These are phyloP conservation scores for Wickerhamomyces queroliae DNA, from an alignment of 805 yeast genomes.

Conservation along the genomic window DNA sequence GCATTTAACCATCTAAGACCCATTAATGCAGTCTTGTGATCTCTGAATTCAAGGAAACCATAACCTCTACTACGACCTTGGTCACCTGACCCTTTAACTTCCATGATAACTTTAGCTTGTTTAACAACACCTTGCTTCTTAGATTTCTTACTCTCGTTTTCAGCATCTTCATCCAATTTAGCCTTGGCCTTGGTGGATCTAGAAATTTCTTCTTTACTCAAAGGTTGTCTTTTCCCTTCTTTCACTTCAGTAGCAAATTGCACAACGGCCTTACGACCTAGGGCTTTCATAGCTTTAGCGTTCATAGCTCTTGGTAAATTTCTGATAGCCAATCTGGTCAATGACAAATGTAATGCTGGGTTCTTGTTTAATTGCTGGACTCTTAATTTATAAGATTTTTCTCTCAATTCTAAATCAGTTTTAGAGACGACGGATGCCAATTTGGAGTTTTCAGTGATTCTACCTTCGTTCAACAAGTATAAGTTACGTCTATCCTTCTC, in stretches of 20 bases:
- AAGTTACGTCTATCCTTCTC: conserved; percentile 81
- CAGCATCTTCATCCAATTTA: conserved; percentile 29
- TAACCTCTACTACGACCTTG: conserved; percentile 93
- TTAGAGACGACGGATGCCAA: conserved; percentile 63
- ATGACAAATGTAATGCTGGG: conserved; percentile 86
- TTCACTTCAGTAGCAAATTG: conserved; percentile 89
- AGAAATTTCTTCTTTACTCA: conserved; percentile 80
- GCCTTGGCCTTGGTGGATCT: conserved; percentile 71
- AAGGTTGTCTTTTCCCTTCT: conserved; percentile 67
- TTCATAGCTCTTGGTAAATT: conserved; percentile 91
- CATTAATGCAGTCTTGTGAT: conserved; percentile 90
- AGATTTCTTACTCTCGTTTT: conserved; percentile 48
- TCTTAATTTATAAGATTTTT: conserved; percentile 78
- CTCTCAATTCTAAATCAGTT: conserved; percentile 81
- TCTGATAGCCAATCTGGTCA: conserved; percentile 92
- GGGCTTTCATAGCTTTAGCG: conserved; percentile 80
- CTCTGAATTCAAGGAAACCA: conserved; percentile 90
- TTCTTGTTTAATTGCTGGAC: conserved; percentile 87
- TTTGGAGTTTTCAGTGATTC: conserved; percentile 75
- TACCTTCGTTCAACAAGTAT: conserved; percentile 88
- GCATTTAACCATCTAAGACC: conserved; percentile 97
- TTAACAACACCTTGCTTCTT: conserved; percentile 86
- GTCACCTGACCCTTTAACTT: conserved; percentile 83
- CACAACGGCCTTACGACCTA: conserved; percentile 92
- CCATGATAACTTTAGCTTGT: conserved; percentile 91